Evolutionary conservation across 106 monocot species (phyloP).

Genomic region (Amphibolis antarctica): DNA sequence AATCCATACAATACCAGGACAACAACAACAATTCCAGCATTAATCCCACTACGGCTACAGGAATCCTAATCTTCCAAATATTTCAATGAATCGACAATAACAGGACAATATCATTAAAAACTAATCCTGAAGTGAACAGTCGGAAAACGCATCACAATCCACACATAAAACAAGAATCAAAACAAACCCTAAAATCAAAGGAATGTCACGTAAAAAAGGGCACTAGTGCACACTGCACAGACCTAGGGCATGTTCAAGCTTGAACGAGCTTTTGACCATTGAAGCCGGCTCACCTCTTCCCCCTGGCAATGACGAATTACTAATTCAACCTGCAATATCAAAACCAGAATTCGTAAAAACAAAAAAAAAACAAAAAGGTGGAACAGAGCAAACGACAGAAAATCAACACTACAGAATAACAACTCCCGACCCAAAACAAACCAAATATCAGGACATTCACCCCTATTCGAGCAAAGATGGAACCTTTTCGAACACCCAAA

Average conservation of each 20-base stretch:
- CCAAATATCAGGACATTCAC: neutral
- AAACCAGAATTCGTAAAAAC: neutral
- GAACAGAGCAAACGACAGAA: neutral
- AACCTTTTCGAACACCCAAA: neutral
- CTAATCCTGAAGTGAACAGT: no score
- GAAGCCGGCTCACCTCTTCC: neutral
- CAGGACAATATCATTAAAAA: no score
- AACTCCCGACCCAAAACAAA: no score
- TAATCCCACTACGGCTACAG: no score
- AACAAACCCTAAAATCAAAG: neutral
- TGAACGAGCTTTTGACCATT: constrained; percentile 11
- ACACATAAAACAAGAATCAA: neutral
- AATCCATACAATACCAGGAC: no score
- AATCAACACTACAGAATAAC: neutral
- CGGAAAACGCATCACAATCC: no score
- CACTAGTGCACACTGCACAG: neutral
- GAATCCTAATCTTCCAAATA: no score
- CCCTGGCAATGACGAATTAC: no score
- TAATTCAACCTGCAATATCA: neutral
- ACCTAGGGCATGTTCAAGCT: constrained; percentile 1
- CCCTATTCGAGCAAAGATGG: neutral
- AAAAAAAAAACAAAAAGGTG: no score
- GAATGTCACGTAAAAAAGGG: neutral
- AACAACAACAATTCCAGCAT: no score
- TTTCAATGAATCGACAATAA: no score